phyloP scores from a whole-genome alignment of 495 filamentous ascomycete genomes.

The Filosporella fistucella region DNA sequence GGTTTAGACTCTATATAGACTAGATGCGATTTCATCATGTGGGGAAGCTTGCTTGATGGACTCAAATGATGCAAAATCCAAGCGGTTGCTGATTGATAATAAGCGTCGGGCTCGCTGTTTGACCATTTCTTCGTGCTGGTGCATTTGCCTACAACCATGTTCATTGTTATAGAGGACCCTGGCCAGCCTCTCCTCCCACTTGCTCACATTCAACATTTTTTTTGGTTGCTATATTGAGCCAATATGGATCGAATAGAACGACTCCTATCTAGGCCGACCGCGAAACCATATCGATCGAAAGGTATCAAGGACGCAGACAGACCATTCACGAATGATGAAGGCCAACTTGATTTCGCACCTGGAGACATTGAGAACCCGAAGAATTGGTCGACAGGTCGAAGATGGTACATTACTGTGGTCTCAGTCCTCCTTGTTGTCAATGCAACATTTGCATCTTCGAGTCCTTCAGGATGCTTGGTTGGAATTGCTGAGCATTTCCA shows the following conservation, averaged over 20 bases:
- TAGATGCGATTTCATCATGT: too few species aligned
- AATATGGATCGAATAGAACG: conserved; percentile 25
- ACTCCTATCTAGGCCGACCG: conserved; percentile 29
- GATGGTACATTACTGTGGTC: conserved; percentile 66
- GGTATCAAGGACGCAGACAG: conserved; percentile 20
- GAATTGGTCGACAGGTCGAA: conserved; percentile 51
- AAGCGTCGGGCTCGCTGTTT: too few species aligned
- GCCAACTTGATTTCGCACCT: conserved; percentile 64
- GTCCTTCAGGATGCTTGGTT: conserved; percentile 63
- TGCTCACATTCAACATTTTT: too few species aligned
- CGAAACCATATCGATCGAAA: conserved; percentile 33
- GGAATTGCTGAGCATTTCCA: conserved; percentile 57
- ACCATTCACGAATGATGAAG: conserved; percentile 36
- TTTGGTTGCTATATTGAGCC: too few species aligned
- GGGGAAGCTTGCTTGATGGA: too few species aligned
- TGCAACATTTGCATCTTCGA: conserved; percentile 73
- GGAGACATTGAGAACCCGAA: conserved; percentile 72
- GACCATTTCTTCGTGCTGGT: too few species aligned
- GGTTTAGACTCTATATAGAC: too few species aligned
- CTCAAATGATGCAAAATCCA: too few species aligned
- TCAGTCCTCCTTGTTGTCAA: conserved; percentile 70
- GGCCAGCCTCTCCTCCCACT: too few species aligned
- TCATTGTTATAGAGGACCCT: too few species aligned
- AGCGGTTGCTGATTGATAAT: too few species aligned
- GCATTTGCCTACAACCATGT: too few species aligned